phyloP scores from a whole-genome alignment of 2,329 filamentous ascomycete genomes.

The Elsinoe arachidis region DNA sequence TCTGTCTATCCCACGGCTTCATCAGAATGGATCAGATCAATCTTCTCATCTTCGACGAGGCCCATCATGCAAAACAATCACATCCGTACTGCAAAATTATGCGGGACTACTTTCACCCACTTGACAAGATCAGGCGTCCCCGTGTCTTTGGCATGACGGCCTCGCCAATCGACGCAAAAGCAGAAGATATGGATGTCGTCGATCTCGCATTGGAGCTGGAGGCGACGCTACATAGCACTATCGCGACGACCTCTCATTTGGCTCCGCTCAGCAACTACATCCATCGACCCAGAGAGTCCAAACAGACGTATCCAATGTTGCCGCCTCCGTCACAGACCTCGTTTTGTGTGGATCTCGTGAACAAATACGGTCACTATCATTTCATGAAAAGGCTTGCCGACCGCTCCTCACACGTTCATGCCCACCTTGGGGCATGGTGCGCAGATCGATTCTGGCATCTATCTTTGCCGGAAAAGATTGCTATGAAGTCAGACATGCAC shows the following conservation, averaged over 20 bases:
- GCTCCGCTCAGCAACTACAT: conserved; percentile 51
- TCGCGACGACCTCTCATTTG: conserved; percentile 64
- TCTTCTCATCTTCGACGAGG: conserved; percentile 89
- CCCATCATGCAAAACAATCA: conserved; percentile 90
- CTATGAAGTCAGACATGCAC: conserved; percentile 52
- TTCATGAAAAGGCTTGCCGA: conserved; percentile 50
- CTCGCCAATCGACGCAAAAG: conserved; percentile 79
- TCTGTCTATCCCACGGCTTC: conserved; percentile 70
- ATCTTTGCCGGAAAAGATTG: conserved; percentile 54
- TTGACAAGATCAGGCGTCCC: conserved; percentile 46
- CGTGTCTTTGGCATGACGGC: conserved; percentile 94
- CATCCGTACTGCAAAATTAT: conserved; percentile 86
- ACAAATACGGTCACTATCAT: conserved; percentile 43
- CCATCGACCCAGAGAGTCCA: conserved; percentile 50
- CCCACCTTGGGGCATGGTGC: conserved; percentile 72
- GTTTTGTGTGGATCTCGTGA: conserved; percentile 52
- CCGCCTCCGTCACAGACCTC: conserved; percentile 49
- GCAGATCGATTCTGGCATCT: conserved; percentile 74
- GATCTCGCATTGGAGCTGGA: conserved; percentile 52
- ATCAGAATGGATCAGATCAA: conserved; percentile 77
- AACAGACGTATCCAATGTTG: conserved; percentile 49
- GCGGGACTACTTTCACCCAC: conserved; percentile 66
- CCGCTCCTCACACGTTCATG: conserved; percentile 51
- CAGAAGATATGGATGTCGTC: conserved; percentile 39
- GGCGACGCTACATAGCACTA: conserved; percentile 66